A percentile compares a stretch with the other conserved stretches of the same genome.
Conservation (phyloP, 305 asterid species). For the Fraxinus greggii region DNA sequence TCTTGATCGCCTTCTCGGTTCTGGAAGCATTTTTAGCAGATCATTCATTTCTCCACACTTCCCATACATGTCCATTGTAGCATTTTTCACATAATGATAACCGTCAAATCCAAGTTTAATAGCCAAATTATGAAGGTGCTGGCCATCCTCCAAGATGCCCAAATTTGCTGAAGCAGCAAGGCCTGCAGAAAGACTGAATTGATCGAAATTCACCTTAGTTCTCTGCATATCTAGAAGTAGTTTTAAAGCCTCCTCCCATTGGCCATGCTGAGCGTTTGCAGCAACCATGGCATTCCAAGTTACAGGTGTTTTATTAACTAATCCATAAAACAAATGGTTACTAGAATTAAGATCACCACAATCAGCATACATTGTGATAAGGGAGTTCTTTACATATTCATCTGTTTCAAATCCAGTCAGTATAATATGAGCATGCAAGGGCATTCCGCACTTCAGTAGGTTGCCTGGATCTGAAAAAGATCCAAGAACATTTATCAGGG, state of each 20-base stretch:
- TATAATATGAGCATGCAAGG: slow-evolving; percentile 61
- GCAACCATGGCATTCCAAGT: slow-evolving; percentile 85
- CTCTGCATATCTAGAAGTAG: slow-evolving; percentile 74
- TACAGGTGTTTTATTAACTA: slow-evolving; percentile 46
- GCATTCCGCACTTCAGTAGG: slow-evolving; percentile 57
- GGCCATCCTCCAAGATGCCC: slow-evolving; percentile 74
- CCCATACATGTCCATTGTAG: slow-evolving; percentile 86
- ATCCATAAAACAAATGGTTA: slow-evolving; percentile 45
- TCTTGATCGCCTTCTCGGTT: slow-evolving; percentile 46
- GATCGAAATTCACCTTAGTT: slow-evolving; percentile 62
- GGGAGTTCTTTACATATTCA: slow-evolving; percentile 67
- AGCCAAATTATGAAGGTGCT: slow-evolving; percentile 65
- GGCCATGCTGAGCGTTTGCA: slow-evolving; percentile 68
- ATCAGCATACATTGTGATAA: slow-evolving; percentile 80
- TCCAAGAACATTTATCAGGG: slow-evolving; percentile 66
- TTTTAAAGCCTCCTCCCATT: slow-evolving; percentile 74
- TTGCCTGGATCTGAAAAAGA: slow-evolving; percentile 51
- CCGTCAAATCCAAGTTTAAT: slow-evolving; percentile 59
- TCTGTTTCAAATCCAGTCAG: slow-evolving; percentile 54
- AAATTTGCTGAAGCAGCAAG: slow-evolving; percentile 69
- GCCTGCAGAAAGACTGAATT: slow-evolving; percentile 77
- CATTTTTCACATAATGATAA: slow-evolving; percentile 57
- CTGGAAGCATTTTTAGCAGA: slow-evolving; percentile 62
- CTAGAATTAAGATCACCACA: slow-evolving; percentile 76
- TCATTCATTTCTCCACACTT: slow-evolving; percentile 72